Evolutionary conservation across 495 filamentous ascomycete genomes (phyloP).

Genomic region (Daldinia grandis): DNA sequence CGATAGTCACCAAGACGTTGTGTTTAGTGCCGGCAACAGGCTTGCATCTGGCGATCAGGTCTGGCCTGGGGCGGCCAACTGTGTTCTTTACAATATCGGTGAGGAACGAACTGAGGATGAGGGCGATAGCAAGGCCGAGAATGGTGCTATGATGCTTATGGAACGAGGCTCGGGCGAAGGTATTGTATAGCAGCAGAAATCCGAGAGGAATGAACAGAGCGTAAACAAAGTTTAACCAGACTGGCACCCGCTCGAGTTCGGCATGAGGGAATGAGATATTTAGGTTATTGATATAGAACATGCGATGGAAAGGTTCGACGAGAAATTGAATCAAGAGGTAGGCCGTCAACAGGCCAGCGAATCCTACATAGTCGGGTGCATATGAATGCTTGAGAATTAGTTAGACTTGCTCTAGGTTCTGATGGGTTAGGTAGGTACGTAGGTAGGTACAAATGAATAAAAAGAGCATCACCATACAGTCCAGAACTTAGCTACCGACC

Average conservation of each 20-base stretch:
- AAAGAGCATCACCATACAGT: slow-evolving; percentile 41
- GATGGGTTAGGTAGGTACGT: background rate
- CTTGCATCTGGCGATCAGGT: slow-evolving; percentile 87
- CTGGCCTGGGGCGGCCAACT: slow-evolving; percentile 88
- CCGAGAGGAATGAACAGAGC: slow-evolving; percentile 74
- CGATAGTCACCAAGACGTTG: slow-evolving; percentile 73
- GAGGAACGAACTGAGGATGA: slow-evolving; percentile 81
- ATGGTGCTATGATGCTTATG: slow-evolving; percentile 90
- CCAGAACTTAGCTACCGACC: slow-evolving; percentile 62
- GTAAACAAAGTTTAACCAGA: slow-evolving; percentile 80
- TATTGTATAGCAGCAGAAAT: slow-evolving; percentile 71
- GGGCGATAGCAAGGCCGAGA: slow-evolving; percentile 77
- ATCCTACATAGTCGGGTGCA: slow-evolving; percentile 84
- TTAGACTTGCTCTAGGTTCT: slow-evolving; percentile 9
- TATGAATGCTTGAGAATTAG: slow-evolving; percentile 70
- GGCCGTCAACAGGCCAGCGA: slow-evolving; percentile 69
- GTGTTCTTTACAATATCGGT: slow-evolving; percentile 94
- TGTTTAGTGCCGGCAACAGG: slow-evolving; percentile 70
- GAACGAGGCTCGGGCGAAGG: slow-evolving; percentile 62
- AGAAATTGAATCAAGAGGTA: slow-evolving; percentile 76
- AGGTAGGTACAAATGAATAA: background rate
- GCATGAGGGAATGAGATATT: slow-evolving; percentile 88
- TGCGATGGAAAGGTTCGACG: slow-evolving; percentile 86
- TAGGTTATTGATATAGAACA: slow-evolving; percentile 82
- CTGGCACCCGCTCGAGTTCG: slow-evolving; percentile 81